Evolutionary conservation across 805 yeast genomes (phyloP), one percentile per base, ranked within the genome.

Genomic region (Candida koratica): DNA sequence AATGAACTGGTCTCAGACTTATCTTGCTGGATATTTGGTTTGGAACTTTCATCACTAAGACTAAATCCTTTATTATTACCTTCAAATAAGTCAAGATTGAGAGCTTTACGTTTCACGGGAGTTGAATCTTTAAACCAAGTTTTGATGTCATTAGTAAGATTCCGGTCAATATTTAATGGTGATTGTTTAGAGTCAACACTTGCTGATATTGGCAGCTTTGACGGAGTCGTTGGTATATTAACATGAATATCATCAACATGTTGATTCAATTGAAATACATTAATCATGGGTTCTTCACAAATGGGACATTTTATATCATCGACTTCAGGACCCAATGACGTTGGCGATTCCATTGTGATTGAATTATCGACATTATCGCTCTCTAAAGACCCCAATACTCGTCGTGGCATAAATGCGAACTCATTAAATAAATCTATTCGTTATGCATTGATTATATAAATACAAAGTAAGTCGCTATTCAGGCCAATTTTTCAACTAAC

Each of bases 201-300:
- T 20, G 23, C 9, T 7, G 7, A 8, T 20, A 20, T 20, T 7
- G 7, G 7, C 9, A 20, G 23, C 10, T 8, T 8, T 8, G 7
- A 8, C 9, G 23, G 10, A 8, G 23, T 20, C 10, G 23, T 8
- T 8, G 7, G 7, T 7, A 10, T 8, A 20, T 20, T 20, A 7
- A 64, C 59, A 52, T 86, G 96, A 6, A 58, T 73, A 39, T 73
- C 81, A 52, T 87, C 95, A 17, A 86, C 57, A 55, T 86, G 96
- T 28, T 67, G 64, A 53, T 84, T 84, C 38, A 85, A 61, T 42
- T 75, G 81, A 11, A 46, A 34, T 25, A 80, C 54, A 5, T 73
- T 68, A 5, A 74, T 56, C 80, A 82, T 77, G 1, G 56, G 32
- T 39, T 77, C 81, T 10, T 63, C 56, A 51, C 95, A 86, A 1